Evolutionary conservation across 192 early-diverging fungal genomes (phyloP), one percentile per base, ranked within the genome.

Genomic region (Entomortierella beljakovae): DNA sequence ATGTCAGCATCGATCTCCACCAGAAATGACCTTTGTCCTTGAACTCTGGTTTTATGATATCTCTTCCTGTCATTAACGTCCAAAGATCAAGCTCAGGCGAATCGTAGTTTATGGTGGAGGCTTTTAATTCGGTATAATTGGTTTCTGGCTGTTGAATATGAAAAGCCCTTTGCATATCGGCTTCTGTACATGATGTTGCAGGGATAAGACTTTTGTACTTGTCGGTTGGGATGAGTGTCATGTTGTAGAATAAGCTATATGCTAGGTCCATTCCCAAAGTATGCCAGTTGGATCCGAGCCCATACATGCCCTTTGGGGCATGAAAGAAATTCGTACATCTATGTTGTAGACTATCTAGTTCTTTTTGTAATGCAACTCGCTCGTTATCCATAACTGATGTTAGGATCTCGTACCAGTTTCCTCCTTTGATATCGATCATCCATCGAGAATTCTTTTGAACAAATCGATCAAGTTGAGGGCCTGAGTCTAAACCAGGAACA

Each of bases 401-500:
- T 43, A 71, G 51, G 1, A 52, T 2, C 48, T 71, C 70, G 23
- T 58, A 71, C 64, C 70, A 53, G 0, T 50, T 11, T 13, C 53
- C 61, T 11, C 55, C 61, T 33, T 51, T 64, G 10, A 33, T 35
- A 22, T 71, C 70, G 16, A 71, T 64, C 26, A 64, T 31, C 70
- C 70, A 71, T 15, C 51, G 70, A 64, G 70, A 71, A 43, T 28
- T 63, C 57, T n/a, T 58, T 25, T 71, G 70, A n/a, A 71, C 70
- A 33, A 71, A 71, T 20, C 16, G 3, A 49, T 71, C 70, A 22
- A 71, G 20, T 5, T 46, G n/a, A n/a, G n/a, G n/a, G n/a, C n/a
- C n/a, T n/a, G n/a, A n/a, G n/a, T n/a, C n/a, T n/a, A n/a, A n/a
- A n/a, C n/a, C n/a, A n/a, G n/a, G n/a, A n/a, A n/a, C n/a, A n/a